These are phyloP conservation scores for Limtongia smithiae DNA, from an alignment of 805 yeast genomes.

Conservation along the genomic window DNA sequence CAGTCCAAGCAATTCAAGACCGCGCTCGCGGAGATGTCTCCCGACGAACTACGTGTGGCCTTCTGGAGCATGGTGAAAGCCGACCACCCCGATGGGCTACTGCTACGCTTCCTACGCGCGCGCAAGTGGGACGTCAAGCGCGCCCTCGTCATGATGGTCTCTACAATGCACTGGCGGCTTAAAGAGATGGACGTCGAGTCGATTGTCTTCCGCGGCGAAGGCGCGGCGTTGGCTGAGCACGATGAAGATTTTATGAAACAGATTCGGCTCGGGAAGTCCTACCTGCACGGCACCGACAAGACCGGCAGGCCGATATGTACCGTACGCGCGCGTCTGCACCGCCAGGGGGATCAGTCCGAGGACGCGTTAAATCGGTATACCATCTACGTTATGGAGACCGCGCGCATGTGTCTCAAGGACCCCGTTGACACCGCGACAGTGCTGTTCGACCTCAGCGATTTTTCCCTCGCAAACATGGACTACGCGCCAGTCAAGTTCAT, in stretches of 20 bases:
- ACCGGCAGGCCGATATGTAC: slow-evolving; percentile 74
- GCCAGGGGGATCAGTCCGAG: slow-evolving; percentile 60
- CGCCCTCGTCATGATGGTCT: slow-evolving; percentile 76
- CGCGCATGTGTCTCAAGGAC: slow-evolving; percentile 69
- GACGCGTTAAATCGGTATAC: slow-evolving; percentile 75
- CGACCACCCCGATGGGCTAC: slow-evolving; percentile 82
- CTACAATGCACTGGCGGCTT: slow-evolving; percentile 86
- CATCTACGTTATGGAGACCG: slow-evolving; percentile 70
- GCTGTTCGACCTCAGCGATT: slow-evolving; percentile 80
- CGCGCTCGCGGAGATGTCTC: slow-evolving; percentile 50
- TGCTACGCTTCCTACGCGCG: slow-evolving; percentile 83
- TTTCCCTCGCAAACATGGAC: slow-evolving; percentile 88
- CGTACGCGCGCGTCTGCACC: slow-evolving; percentile 76
- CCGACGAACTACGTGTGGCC: slow-evolving; percentile 48
- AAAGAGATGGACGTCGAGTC: slow-evolving; percentile 56
- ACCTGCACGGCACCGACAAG: slow-evolving; percentile 69
- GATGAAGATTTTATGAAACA: slow-evolving; percentile 49
- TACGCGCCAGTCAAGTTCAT: slow-evolving; percentile 86
- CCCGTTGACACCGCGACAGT: slow-evolving; percentile 79
- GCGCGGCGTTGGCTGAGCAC: slow-evolving; percentile 48
- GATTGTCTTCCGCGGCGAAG: slow-evolving; percentile 69
- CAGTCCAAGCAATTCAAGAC: slow-evolving; percentile 41
- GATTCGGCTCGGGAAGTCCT: slow-evolving; percentile 64
- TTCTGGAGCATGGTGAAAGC: slow-evolving; percentile 63
- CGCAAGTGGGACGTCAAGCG: slow-evolving; percentile 83